These are phyloP conservation scores for Sclerospora graminicola DNA, from an alignment of 352 stramenopile species.

Conservation along the genomic window DNA sequence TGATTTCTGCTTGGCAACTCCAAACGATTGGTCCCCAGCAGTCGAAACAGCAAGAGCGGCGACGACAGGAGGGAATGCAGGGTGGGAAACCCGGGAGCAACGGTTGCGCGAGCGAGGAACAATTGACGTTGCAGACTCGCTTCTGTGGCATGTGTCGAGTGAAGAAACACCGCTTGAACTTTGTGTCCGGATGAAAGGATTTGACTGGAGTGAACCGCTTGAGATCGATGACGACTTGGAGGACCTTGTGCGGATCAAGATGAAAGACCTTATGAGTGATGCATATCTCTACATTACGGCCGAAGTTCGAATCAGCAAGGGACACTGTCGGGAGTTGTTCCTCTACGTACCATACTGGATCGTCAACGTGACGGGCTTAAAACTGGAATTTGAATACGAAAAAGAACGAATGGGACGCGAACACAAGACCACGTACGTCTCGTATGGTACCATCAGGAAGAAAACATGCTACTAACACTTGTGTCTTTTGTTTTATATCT, in stretches of 20 bases:
- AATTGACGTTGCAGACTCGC: slow-evolving; percentile 65
- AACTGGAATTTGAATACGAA: slow-evolving; percentile 80
- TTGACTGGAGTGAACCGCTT: slow-evolving; percentile 76
- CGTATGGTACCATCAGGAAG: too few species aligned
- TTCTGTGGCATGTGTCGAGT: slow-evolving; percentile 78
- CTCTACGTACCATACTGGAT: slow-evolving; percentile 87
- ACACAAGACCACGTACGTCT: slow-evolving; percentile 48
- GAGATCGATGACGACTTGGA: slow-evolving; percentile 37
- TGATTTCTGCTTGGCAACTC: slow-evolving; percentile 65
- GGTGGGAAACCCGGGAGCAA: slow-evolving; percentile 72
- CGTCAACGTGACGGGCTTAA: slow-evolving; percentile 74
- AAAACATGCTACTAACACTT: too few species aligned
- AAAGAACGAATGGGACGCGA: slow-evolving; percentile 58
- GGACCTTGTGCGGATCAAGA: slow-evolving; percentile 53
- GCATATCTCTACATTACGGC: slow-evolving; percentile 61
- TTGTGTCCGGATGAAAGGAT: slow-evolving; percentile 73
- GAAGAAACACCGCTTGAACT: slow-evolving; percentile 69
- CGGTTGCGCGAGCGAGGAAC: slow-evolving; percentile 65
- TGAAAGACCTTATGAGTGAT: slow-evolving; percentile 72
- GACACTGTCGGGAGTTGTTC: slow-evolving; percentile 55
- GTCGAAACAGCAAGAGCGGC: slow-evolving; percentile 26
- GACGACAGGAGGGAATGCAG: slow-evolving; percentile 30
- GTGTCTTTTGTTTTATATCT: slow-evolving; percentile 2
- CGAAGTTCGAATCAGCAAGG: slow-evolving; percentile 43
- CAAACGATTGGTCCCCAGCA: slow-evolving; percentile 55